phyloP scores from a whole-genome alignment of 2,329 filamentous ascomycete species.

The Colletotrichum magnum region DNA sequence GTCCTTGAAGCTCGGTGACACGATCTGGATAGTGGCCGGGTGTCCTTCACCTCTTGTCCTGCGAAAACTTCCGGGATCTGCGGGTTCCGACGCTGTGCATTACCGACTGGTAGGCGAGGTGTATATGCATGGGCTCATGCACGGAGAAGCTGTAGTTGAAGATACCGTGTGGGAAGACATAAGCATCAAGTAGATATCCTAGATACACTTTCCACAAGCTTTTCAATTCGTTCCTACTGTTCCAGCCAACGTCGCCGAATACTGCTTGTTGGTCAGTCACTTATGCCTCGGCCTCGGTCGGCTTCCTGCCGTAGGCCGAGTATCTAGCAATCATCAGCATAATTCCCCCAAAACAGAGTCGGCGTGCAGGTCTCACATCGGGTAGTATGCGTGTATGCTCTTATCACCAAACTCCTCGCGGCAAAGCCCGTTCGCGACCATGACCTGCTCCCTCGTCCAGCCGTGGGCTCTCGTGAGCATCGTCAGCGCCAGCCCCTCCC shows the following conservation, averaged over 20 bases:
- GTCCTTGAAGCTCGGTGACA: conserved; percentile 21
- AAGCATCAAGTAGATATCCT: conserved; percentile 3
- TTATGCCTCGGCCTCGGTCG: not conserved
- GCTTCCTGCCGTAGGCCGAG: conserved; percentile 16
- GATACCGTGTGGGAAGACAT: conserved; percentile 13
- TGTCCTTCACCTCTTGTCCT: conserved; percentile 28
- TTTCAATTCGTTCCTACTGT: not conserved
- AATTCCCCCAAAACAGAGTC: not conserved
- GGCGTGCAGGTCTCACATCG: not conserved
- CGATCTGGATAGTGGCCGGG: conserved; percentile 27
- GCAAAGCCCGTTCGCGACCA: not conserved
- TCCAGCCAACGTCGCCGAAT: too few relatives aligned
- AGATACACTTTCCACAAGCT: not conserved
- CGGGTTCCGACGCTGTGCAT: not conserved
- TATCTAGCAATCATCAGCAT: not conserved
- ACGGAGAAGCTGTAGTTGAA: conserved; percentile 19
- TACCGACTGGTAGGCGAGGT: conserved; percentile 25
- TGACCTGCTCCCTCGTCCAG: conserved; percentile 7
- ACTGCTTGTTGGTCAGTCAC: not conserved
- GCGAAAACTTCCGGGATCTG: not conserved
- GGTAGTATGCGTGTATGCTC: conserved; percentile 7
- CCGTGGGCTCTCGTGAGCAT: not conserved
- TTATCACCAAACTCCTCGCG: conserved; percentile 14
- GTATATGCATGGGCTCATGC: conserved; percentile 35
- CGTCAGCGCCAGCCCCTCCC: conserved; percentile 4